A percentile compares a stretch with the other conserved stretches of the same genome.
Conservation (phyloP, 441 rosid species). For the Erodium trifolium region DNA sequence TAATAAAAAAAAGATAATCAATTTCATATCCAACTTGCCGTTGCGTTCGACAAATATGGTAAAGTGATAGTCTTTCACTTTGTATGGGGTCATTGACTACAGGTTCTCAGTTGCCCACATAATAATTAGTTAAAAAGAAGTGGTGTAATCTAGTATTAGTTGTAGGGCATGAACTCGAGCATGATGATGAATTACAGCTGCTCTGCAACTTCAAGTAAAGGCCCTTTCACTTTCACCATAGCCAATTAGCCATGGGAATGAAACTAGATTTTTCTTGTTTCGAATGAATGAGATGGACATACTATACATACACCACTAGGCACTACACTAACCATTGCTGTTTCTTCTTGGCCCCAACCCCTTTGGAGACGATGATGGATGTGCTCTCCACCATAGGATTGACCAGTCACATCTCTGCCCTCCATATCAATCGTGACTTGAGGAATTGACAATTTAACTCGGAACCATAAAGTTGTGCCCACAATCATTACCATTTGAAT, state of each 20-base stretch:
- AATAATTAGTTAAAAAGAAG: too few relatives aligned
- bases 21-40: too few relatives aligned
- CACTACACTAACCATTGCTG: neutral
- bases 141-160: too few relatives aligned
- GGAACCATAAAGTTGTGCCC: constrained; percentile 1
- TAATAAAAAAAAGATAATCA: too few relatives aligned
- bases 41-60: too few relatives aligned
- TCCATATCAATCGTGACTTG: neutral
- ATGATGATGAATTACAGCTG: neutral
- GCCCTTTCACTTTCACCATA: neutral
- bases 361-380: neutral
- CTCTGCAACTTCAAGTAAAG: neutral
- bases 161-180: neutral
- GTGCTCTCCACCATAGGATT: neutral
- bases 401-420: neutral
- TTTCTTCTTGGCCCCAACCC: neutral
- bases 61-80: too few relatives aligned
- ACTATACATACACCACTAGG: neutral
- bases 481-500: neutral
- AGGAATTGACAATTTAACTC: neutral
- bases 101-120: too few relatives aligned
- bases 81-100: too few relatives aligned
- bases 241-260: neutral
- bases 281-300: neutral
- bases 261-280: neutral